Percentiles rank a stretch among this genome's conserved stretches.
Evolutionary conservation across 2,329 filamentous ascomycete species (phyloP).

Genomic region (Fusarium euwallaceae): DNA sequence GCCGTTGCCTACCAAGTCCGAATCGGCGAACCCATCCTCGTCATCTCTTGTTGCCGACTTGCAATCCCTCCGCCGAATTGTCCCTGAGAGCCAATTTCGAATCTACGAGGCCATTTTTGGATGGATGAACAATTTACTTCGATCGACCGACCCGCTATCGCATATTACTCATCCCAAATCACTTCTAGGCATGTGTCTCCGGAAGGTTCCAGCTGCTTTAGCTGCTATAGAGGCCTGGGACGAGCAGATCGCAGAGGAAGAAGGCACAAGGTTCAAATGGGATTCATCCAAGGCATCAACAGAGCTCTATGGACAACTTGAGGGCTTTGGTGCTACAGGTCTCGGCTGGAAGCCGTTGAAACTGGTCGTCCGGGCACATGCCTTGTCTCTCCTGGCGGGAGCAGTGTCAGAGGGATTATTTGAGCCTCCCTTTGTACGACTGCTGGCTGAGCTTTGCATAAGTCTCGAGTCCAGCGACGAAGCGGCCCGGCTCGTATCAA

Average conservation of each 20-base stretch:
- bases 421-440: constrained; percentile 43
- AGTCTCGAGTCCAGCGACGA: constrained; percentile 46
- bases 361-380: constrained; percentile 51
- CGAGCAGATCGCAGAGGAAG: constrained; percentile 37
- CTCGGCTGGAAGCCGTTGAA: constrained; percentile 53
- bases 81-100: constrained; percentile 44
- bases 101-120: constrained; percentile 52
- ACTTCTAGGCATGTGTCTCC: constrained; percentile 54
- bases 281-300: constrained; percentile 44
- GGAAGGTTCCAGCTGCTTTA: constrained; percentile 48
- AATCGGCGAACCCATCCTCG: constrained; percentile 3
- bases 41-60: constrained; percentile 39
- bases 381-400: constrained; percentile 45
- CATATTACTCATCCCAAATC: constrained; percentile 48
- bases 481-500: constrained; percentile 44
- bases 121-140: constrained; percentile 49
- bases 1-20: not conserved
- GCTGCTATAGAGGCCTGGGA: constrained; percentile 53
- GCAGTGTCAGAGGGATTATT: constrained; percentile 51
- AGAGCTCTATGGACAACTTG: constrained; percentile 53
- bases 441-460: constrained; percentile 49
- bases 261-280: constrained; percentile 45
- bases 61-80: constrained; percentile 40
- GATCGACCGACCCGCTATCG: constrained; percentile 40
- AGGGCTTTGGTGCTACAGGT: constrained; percentile 46